Conservation (phyloP, 2,329 filamentous ascomycete genomes). For the Aspergillus ruber region DNA sequence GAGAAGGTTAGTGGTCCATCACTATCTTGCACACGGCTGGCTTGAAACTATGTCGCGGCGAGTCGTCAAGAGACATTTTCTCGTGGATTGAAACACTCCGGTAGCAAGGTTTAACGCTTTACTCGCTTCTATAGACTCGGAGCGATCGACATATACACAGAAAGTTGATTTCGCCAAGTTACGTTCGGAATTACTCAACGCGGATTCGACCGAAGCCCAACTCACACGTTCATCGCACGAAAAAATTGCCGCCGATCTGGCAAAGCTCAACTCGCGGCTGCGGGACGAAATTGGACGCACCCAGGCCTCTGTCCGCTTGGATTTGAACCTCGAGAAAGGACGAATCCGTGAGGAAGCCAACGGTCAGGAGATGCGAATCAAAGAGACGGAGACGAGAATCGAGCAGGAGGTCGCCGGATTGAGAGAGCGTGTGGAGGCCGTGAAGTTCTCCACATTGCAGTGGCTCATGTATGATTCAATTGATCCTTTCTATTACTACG, state of each 20-base stretch:
- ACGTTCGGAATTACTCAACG: conserved; percentile 83
- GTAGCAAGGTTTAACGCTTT: not conserved
- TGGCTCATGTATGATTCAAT: conserved; percentile 79
- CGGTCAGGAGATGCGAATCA: conserved; percentile 93
- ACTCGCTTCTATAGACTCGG: conserved; percentile 33
- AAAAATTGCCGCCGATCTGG: conserved; percentile 85
- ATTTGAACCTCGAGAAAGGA: conserved; percentile 94
- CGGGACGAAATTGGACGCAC: conserved; percentile 92
- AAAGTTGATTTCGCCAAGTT: conserved; percentile 98
- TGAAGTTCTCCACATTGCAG: conserved; percentile 96
- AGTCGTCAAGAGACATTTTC: not conserved
- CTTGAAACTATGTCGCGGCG: not conserved
- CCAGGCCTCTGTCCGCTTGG: conserved; percentile 83
- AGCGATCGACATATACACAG: conserved; percentile 59
- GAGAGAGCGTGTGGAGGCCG: conserved; percentile 85
- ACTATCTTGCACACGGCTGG: not conserved
- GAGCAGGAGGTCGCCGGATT: conserved; percentile 93
- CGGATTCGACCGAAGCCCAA: conserved; percentile 84
- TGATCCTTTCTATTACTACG: not conserved
- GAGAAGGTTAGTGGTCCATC: conserved; percentile 65
- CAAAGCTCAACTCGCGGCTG: conserved; percentile 82
- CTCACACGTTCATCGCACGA: conserved; percentile 87
- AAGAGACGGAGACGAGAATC: conserved; percentile 97
- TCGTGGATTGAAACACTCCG: not conserved
- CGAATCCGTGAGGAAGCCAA: conserved; percentile 94